Percentiles rank a stretch among this genome's conserved stretches.
These are phyloP conservation scores for Syzygium syzygioides DNA, from an alignment of 441 rosid genomes.

Conservation along the genomic window DNA sequence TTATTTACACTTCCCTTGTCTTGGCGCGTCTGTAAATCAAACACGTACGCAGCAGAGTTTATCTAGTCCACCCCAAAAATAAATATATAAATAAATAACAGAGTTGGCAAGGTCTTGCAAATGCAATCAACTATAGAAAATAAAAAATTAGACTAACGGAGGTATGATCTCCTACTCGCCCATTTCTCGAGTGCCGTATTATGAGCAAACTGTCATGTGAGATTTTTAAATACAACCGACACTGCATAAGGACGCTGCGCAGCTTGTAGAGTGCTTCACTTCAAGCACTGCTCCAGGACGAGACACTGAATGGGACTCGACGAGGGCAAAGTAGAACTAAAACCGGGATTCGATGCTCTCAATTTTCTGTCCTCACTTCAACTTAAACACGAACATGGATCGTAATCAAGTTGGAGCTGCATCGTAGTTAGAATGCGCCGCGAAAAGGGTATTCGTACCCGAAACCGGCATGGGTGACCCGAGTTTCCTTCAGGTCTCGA, in stretches of 20 bases:
- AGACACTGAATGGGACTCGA: background rate
- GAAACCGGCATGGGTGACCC: background rate
- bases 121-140: background rate
- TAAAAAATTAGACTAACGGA: background rate
- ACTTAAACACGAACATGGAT: background rate
- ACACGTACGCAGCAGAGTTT: background rate
- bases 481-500: fast-evolving
- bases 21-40: background rate
- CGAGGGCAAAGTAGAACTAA: background rate
- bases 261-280: fast-evolving
- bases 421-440: background rate
- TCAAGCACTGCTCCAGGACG: fast-evolving
- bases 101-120: background rate
- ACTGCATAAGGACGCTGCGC: fast-evolving
- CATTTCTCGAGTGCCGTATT: background rate
- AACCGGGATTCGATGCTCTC: background rate
- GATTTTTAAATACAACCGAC: fast-evolving
- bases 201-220: fast-evolving
- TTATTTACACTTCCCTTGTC: background rate
- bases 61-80: background rate
- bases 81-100: background rate
- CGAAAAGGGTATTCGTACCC: background rate
- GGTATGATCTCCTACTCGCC: too few species aligned
- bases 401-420: background rate
- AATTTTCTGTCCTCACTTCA: background rate